Evolutionary conservation across 306 rosid genomes (phyloP).

Genomic region (Glycine tomentella): DNA sequence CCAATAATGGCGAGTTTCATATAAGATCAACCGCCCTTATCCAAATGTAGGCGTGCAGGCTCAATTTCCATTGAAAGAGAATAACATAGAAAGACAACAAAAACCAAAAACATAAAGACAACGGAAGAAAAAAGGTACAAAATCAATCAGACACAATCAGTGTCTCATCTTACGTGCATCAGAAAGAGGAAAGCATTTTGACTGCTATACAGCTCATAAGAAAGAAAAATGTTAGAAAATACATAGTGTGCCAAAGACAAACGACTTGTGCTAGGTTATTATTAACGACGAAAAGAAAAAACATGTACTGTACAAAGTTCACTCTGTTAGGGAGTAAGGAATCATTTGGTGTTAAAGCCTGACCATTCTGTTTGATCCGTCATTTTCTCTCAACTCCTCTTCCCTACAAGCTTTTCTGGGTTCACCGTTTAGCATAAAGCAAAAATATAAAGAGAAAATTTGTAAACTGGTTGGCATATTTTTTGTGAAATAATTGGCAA

Average conservation of each 20-base stretch:
- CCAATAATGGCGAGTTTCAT: neutral
- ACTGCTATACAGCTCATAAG: conserved; percentile 52
- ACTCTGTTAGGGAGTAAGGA: conserved; percentile 45
- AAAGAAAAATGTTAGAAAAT: conserved; percentile 38
- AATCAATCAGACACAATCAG: conserved; percentile 37
- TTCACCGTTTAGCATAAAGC: conserved; percentile 41
- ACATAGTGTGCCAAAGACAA: conserved; percentile 47
- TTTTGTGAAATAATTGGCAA: conserved; percentile 36
- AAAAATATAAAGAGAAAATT: conserved; percentile 31
- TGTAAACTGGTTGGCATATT: conserved; percentile 24
- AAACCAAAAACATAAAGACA: conserved; percentile 26
- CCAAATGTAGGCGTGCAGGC: conserved; percentile 26
- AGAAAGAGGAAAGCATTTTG: conserved; percentile 46
- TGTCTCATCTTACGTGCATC: conserved; percentile 35
- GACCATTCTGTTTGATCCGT: conserved; percentile 48
- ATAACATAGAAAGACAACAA: neutral
- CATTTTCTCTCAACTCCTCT: conserved; percentile 45
- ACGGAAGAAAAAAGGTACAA: conserved; percentile 6
- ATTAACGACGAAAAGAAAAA: conserved; percentile 31
- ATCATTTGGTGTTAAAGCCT: conserved; percentile 43
- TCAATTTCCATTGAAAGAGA: conserved; percentile 13
- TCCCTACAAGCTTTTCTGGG: conserved; percentile 42
- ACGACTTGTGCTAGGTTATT: conserved; percentile 13
- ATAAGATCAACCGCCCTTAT: neutral
- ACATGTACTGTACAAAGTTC: conserved; percentile 48